phyloP scores from a whole-genome alignment of 257 asterid genomes.

The Forsythia suspensa region DNA sequence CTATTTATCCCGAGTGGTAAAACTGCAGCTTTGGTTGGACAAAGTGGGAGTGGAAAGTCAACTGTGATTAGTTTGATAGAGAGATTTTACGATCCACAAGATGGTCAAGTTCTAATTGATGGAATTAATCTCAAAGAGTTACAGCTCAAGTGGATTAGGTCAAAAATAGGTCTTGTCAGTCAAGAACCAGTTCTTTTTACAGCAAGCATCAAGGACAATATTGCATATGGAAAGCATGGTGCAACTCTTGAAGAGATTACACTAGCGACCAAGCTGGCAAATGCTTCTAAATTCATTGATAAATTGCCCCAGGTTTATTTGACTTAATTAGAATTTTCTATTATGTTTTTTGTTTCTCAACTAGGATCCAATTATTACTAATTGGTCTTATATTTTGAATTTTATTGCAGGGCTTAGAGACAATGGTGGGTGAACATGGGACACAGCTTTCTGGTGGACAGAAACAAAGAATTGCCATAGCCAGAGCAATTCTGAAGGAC shows the following conservation, averaged over 20 bases:
- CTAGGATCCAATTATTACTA: neutral
- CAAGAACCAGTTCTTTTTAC: slow-evolving; percentile 81
- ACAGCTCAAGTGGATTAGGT: slow-evolving; percentile 85
- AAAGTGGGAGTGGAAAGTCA: slow-evolving; percentile 90
- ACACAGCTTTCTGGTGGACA: slow-evolving; percentile 95
- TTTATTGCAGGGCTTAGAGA: slow-evolving; percentile 61
- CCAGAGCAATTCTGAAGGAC: slow-evolving; percentile 77
- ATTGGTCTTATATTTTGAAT: neutral
- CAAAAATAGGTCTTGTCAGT: slow-evolving; percentile 80
- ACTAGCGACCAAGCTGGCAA: slow-evolving; percentile 65
- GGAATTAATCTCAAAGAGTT: slow-evolving; percentile 69
- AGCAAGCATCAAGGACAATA: slow-evolving; percentile 78
- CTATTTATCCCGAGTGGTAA: slow-evolving; percentile 59
- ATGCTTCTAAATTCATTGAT: slow-evolving; percentile 78
- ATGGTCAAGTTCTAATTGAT: slow-evolving; percentile 74
- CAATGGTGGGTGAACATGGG: slow-evolving; percentile 86
- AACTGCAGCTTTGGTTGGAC: slow-evolving; percentile 88
- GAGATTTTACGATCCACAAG: slow-evolving; percentile 77
- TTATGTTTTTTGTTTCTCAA: neutral
- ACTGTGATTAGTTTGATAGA: slow-evolving; percentile 75
- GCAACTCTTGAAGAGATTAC: slow-evolving; percentile 68
- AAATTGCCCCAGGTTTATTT: slow-evolving; percentile 66
- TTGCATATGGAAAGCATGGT: slow-evolving; percentile 69
- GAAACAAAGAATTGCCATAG: slow-evolving; percentile 85
- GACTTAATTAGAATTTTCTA: neutral